These are phyloP conservation scores for Echinosophora koreensis DNA, from an alignment of 306 rosid genomes.

Conservation along the genomic window DNA sequence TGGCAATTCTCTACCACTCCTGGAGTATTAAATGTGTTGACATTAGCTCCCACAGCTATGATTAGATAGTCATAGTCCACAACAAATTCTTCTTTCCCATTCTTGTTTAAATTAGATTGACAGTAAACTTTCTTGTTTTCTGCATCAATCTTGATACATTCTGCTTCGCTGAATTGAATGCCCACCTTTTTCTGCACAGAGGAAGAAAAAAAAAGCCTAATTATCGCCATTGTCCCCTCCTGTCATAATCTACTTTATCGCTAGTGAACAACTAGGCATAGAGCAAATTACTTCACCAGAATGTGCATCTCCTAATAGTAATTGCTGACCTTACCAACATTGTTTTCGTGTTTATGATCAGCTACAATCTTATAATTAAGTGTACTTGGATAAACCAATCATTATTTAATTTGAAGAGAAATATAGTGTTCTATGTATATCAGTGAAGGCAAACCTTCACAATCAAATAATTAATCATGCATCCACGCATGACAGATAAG, in stretches of 20 bases:
- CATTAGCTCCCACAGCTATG: constrained; percentile 84
- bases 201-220: constrained; percentile 26
- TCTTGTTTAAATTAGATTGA: constrained; percentile 62
- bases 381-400: not conserved
- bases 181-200: constrained; percentile 71
- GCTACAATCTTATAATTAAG: constrained; percentile 13
- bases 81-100: constrained; percentile 72
- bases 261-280: not conserved
- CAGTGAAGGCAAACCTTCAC: constrained; percentile 14
- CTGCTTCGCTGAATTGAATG: constrained; percentile 78
- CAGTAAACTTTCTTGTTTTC: constrained; percentile 82
- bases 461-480: constrained; percentile 1
- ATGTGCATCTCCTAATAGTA: constrained; percentile 11
- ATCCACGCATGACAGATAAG: not conserved
- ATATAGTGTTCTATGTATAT: not conserved
- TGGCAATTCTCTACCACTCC: constrained; percentile 95
- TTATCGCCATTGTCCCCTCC: constrained; percentile 1
- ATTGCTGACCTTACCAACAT: constrained; percentile 3
- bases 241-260: constrained; percentile 1
- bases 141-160: constrained; percentile 91
- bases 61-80: constrained; percentile 88
- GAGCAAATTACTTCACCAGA: not conserved
- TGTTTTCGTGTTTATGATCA: not conserved
- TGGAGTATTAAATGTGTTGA: constrained; percentile 96
- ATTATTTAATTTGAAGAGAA: not conserved